Evolutionary conservation across 352 stramenopile species (phyloP), one percentile per base, ranked within the genome.

Genomic region (Thalassiosira pacifica): DNA sequence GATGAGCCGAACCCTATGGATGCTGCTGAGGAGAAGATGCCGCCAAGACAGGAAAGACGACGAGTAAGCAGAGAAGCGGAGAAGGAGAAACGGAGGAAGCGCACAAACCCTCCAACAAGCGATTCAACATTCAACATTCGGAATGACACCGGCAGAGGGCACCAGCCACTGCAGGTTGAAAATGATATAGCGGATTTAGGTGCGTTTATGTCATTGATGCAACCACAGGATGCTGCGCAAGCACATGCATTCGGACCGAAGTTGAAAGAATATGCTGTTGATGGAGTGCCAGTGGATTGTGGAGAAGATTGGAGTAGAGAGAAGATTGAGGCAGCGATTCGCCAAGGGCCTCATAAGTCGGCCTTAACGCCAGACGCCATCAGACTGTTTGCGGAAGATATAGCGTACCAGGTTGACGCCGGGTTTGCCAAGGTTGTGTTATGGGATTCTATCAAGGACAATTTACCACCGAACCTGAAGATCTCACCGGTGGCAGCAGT

Each of bases 151-250:
- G 18, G 27, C 63, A 52, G 13, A 6, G 65, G 65, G 18, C 32
- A 73, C 31, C 18, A 5, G 1, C 65, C 65, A 22, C n/a, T 59
- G 11, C 65, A 73, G 3, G 24, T 73, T 27, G 65, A 53, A 31
- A 73, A 73, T 60, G 65, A 59, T 59, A 73, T 73, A 24, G 65
- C 34, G n/a, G 64, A 72, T 34, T 31, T 73, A 53, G 65, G 65
- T 73, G 60, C 65, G 65, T 73, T 73, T 32, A 13, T 73, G 10
- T 73, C 65, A 2, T 60, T 73, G 11, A 73, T 73, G 65, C 65
- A 73, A 32, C 65, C 65, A 26, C 2, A 31, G 2, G 57, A 40
- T 65, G 27, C 22, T 65, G 57, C 57, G 1, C 6, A n/a, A 22
- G 57, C 24, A 1, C 57, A 65, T 65, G 57, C 16, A 42, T 65